Conservation (phyloP, 225 moss, liverwort and hornwort species). For the Pleurozium schreberi region DNA sequence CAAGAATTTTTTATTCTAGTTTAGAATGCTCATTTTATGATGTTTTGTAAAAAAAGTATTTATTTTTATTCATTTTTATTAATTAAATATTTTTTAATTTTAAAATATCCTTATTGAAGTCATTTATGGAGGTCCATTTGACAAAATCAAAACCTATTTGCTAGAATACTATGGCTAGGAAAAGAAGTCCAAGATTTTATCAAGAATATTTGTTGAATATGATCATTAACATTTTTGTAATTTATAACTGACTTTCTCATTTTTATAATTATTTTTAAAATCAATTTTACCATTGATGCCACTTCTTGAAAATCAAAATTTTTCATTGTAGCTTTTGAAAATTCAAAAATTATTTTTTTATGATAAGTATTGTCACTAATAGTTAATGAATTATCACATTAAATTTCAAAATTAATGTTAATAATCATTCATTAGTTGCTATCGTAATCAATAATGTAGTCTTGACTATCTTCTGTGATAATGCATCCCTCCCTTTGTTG, state of each 20-base stretch:
- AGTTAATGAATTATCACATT: not conserved
- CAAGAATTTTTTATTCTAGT: not conserved
- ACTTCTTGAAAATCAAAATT: not conserved
- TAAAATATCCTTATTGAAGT: too few species aligned
- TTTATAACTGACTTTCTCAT: not conserved
- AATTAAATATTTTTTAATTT: too few species aligned
- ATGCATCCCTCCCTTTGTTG: too few species aligned
- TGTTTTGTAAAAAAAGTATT: not conserved
- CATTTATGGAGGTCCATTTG: too few species aligned
- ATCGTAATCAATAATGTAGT: too few species aligned
- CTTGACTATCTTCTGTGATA: too few species aligned
- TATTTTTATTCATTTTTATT: too few species aligned
- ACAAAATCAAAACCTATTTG: not conserved
- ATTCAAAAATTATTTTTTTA: not conserved
- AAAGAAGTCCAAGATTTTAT: not conserved
- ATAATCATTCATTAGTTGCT: too few species aligned
- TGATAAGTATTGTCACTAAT: not conserved
- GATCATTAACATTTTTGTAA: not conserved
- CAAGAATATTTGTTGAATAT: not conserved
- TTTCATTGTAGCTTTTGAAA: not conserved
- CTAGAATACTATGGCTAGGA: rapidly evolving
- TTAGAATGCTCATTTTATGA: too few species aligned
- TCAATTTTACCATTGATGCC: not conserved
- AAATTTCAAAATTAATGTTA: not conserved
- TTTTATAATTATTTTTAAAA: not conserved